These are phyloP conservation scores for Stramenopiles sp. DNA, from an alignment of 352 stramenopile genomes.

Conservation along the genomic window DNA sequence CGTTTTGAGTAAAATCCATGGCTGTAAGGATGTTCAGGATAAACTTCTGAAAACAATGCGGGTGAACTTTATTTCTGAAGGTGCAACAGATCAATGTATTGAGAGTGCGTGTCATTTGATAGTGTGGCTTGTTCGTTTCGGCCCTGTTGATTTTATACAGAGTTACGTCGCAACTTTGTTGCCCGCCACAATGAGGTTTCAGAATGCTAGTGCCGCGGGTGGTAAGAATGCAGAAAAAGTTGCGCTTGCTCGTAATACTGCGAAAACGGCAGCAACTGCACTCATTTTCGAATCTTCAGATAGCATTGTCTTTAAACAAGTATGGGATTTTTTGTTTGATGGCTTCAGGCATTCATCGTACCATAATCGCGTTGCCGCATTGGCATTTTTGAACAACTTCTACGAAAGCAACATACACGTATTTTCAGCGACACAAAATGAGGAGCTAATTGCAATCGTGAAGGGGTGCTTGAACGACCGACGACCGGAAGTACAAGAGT, in stretches of 20 bases:
- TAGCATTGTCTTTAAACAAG: no score
- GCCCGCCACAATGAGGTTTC: not conserved
- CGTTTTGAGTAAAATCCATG: not conserved
- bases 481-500: not conserved
- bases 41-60: not conserved
- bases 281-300: no score
- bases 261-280: not conserved
- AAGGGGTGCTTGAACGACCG: not conserved
- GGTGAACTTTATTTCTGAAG: not conserved
- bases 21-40: not conserved
- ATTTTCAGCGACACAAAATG: not conserved
- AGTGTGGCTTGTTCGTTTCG: not conserved
- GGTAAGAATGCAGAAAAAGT: not conserved
- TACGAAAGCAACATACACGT: not conserved
- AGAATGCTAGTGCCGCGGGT: constrained; percentile 3
- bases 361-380: not conserved
- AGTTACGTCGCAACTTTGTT: not conserved
- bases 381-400: not conserved
- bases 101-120: not conserved
- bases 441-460: not conserved
- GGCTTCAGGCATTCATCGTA: not conserved
- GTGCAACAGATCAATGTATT: not conserved
- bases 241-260: not conserved
- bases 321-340: not conserved
- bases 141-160: not conserved